phyloP scores from a whole-genome alignment of 1,139 yeast genomes.

The Yamadazyma spencermartinsiae region DNA sequence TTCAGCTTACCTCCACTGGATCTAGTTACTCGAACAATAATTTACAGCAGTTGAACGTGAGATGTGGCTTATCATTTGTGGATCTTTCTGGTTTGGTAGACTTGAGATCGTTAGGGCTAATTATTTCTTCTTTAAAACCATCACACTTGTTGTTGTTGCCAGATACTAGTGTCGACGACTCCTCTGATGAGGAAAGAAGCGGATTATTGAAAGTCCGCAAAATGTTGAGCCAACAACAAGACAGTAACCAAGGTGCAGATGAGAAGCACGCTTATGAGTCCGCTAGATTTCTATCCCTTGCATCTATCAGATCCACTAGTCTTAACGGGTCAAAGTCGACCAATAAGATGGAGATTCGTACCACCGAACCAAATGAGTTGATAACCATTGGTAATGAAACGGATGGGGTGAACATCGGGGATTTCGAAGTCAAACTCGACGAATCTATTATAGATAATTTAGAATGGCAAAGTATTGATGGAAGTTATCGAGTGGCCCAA shows the following conservation, averaged over 20 bases:
- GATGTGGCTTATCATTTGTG: conserved; percentile 74
- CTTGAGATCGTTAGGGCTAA: conserved; percentile 75
- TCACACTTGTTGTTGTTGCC: conserved; percentile 63
- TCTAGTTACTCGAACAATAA: conserved; percentile 21
- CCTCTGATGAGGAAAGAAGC: conserved; percentile 20
- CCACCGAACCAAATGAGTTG: conserved; percentile 40
- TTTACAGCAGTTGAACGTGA: conserved; percentile 43
- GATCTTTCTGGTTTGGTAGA: conserved; percentile 89
- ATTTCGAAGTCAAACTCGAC: conserved; percentile 73
- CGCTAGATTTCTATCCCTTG: conserved; percentile 34
- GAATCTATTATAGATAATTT: conserved; percentile 61
- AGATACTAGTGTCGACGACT: conserved; percentile 36
- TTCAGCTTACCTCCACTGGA: conserved; percentile 22
- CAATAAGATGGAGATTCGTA: conserved; percentile 30
- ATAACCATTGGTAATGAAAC: conserved; percentile 54
- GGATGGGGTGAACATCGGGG: conserved; percentile 46
- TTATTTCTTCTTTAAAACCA: conserved; percentile 80
- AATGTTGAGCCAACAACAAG: conserved; percentile 35
- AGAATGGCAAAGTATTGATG: conserved; percentile 83
- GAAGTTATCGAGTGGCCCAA: conserved; percentile 81
- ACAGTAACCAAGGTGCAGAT: conserved; percentile 25
- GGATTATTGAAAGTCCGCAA: conserved; percentile 31
- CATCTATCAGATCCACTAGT: conserved; percentile 33
- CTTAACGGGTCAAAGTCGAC: conserved; percentile 8
- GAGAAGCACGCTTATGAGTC: conserved; percentile 23